phyloP scores from a whole-genome alignment of 2,329 filamentous ascomycete species.

The Fusarium mangiferae region DNA sequence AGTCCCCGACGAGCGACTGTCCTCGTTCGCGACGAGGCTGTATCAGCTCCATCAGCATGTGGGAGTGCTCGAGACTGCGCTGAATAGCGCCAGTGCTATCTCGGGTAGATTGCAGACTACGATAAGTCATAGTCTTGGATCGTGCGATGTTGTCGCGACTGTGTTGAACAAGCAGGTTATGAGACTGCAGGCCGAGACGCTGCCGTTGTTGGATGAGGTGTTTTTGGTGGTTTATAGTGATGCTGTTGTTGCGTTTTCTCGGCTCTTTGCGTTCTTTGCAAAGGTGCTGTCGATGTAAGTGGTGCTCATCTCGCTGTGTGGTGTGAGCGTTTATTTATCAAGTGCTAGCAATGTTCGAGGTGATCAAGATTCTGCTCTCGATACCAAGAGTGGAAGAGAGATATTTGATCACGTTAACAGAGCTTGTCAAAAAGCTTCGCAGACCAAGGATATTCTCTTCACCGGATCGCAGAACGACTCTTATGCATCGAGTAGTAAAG shows the following conservation, averaged over 20 bases:
- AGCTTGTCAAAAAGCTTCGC: constrained; percentile 29
- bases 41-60: constrained; percentile 42
- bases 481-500: constrained; percentile 32
- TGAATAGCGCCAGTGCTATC: constrained; percentile 40
- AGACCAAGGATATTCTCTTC: constrained; percentile 31
- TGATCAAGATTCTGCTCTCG: constrained; percentile 42
- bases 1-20: constrained; percentile 31
- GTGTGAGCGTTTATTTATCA: neutral
- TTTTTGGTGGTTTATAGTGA: constrained; percentile 42
- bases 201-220: constrained; percentile 38
- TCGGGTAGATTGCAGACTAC: constrained; percentile 46
- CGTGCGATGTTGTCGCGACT: constrained; percentile 45
- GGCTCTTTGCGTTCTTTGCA: constrained; percentile 40
- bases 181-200: constrained; percentile 44
- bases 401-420: constrained; percentile 34
- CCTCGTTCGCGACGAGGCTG: constrained; percentile 38
- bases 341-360: constrained; percentile 23
- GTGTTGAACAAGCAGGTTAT: constrained; percentile 50
- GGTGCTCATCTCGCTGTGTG: neutral
- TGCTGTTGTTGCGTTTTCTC: constrained; percentile 39
- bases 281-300: constrained; percentile 42
- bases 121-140: constrained; percentile 42
- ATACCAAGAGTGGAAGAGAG: constrained; percentile 24
- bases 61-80: constrained; percentile 41
- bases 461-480: neutral